phyloP scores from a whole-genome alignment of 2,329 filamentous ascomycete genomes.

The Fusarium scirpi region DNA sequence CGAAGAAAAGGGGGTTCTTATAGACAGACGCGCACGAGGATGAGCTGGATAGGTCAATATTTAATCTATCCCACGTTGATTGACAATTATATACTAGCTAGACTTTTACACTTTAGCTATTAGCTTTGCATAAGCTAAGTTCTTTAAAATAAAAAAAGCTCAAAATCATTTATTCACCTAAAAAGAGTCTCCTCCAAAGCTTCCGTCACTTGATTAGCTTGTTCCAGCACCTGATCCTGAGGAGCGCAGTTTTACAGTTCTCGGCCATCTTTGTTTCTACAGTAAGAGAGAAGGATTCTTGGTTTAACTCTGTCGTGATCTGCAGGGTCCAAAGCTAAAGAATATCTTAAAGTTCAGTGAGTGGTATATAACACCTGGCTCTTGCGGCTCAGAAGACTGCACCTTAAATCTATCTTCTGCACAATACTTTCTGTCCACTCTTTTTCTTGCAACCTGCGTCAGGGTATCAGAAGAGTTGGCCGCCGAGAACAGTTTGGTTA shows the following conservation, averaged over 20 bases:
- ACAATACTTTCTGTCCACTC: not conserved
- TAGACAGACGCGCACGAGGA: slow-evolving; percentile 1
- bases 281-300: not conserved
- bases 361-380: not conserved
- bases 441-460: not conserved
- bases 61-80: slow-evolving; percentile 5
- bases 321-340: not conserved
- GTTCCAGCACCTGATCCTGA: not conserved
- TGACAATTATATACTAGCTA: slow-evolving; percentile 4
- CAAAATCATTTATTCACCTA: not conserved
- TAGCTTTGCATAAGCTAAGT: not conserved
- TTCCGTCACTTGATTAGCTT: not conserved
- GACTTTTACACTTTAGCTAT: not conserved
- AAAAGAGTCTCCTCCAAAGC: too few relatives aligned
- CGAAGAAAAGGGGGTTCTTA: not conserved
- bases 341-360: not conserved
- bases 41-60: slow-evolving; percentile 3
- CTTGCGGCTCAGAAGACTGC: not conserved
- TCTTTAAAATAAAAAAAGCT: not conserved
- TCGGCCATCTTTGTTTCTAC: not conserved
- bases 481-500: not conserved
- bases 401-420: not conserved
- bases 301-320: not conserved
- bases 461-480: not conserved
- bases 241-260: not conserved